These are phyloP conservation scores for Pulveroboletus sp. DNA, from an alignment of 768 basidiomycete species.

Conservation along the genomic window DNA sequence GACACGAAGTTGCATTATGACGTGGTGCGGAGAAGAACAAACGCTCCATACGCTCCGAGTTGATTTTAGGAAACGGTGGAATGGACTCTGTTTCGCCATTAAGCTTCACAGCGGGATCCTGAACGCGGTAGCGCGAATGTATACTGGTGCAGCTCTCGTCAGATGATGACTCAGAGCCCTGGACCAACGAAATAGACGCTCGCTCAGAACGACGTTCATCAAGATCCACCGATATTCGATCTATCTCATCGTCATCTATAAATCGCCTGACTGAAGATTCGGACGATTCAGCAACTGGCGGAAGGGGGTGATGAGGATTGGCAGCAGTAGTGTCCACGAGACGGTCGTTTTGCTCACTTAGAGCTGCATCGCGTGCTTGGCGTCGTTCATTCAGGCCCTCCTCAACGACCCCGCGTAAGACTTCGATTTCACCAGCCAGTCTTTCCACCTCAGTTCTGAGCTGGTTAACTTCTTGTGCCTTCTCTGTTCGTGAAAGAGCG, in stretches of 20 bases:
- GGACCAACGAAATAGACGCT: slow-evolving; percentile 27
- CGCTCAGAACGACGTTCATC: slow-evolving; percentile 60
- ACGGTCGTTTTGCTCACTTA: slow-evolving; percentile 4
- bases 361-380: slow-evolving; percentile 41
- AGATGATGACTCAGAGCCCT: slow-evolving; percentile 5
- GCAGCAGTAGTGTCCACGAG: not conserved
- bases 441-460: slow-evolving; percentile 75
- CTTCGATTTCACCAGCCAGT: slow-evolving; percentile 80
- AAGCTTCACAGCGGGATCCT: slow-evolving; percentile 2
- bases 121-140: not conserved
- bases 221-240: slow-evolving; percentile 60
- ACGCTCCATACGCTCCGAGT: slow-evolving; percentile 70
- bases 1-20: slow-evolving; percentile 66
- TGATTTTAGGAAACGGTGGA: slow-evolving; percentile 77
- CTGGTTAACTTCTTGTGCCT: slow-evolving; percentile 59
- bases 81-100: slow-evolving; percentile 27
- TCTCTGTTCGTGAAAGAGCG: slow-evolving; percentile 49
- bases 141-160: not conserved
- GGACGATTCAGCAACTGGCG: slow-evolving; percentile 3
- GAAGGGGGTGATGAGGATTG: not conserved
- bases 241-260: slow-evolving; percentile 54
- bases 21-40: slow-evolving; percentile 79
- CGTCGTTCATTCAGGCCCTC: slow-evolving; percentile 76
- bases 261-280: slow-evolving; percentile 31
- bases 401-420: slow-evolving; percentile 82